Conservation (phyloP, 148 eudicot species). For the Chenopodium album region DNA sequence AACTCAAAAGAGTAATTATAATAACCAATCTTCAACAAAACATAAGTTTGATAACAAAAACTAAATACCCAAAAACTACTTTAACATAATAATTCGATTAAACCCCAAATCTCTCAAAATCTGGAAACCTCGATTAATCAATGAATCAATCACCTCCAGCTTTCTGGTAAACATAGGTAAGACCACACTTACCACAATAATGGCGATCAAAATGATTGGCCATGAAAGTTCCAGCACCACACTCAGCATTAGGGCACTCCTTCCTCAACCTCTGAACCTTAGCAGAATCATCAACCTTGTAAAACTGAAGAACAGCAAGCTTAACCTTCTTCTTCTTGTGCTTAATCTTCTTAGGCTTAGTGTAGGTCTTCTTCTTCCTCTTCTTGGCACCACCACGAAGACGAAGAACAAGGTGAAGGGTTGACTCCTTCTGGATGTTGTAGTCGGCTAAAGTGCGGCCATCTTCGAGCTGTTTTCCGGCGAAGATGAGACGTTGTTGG, state of each 20-base stretch:
- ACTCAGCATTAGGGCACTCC: conserved; percentile 15
- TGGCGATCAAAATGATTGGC: conserved; percentile 4
- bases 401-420: conserved; percentile 9
- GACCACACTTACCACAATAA: conserved; percentile 15
- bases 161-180: conserved; percentile 13
- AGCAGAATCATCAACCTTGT: neutral
- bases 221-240: conserved; percentile 15
- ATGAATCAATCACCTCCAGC: neutral
- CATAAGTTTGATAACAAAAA: too few species aligned
- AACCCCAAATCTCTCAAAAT: too few species aligned
- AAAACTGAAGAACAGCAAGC: conserved; percentile 8
- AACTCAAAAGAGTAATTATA: neutral
- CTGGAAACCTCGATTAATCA: too few species aligned
- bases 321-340: conserved; percentile 12
- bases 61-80: too few species aligned
- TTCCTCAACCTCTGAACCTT: conserved; percentile 10
- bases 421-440: conserved; percentile 15
- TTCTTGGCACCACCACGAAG: conserved; percentile 6
- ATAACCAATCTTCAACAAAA: too few species aligned
- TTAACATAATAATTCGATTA: too few species aligned
- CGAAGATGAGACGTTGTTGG: too few species aligned
- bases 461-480: conserved; percentile 12
- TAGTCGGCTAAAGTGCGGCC: conserved; percentile 11
- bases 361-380: conserved; percentile 16
- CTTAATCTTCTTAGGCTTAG: conserved; percentile 15